These are phyloP conservation scores for Lecanoromycetidae sp. DNA, from an alignment of 2,329 filamentous ascomycete species.

Conservation along the genomic window DNA sequence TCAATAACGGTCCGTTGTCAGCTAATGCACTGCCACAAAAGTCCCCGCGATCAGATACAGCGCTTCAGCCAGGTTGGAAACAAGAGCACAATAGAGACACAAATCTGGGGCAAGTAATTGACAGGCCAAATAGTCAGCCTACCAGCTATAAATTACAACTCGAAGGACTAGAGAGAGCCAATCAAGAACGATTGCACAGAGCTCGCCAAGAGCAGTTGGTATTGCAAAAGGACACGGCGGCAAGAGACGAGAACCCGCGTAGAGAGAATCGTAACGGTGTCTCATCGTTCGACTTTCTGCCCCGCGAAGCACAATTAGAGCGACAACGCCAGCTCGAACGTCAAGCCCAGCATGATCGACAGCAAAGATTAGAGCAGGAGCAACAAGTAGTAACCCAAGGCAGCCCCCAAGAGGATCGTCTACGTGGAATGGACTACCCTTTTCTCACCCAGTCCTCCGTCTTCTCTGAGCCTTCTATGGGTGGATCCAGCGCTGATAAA, in stretches of 20 bases:
- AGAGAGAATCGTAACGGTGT: constrained; percentile 1
- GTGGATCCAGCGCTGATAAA: not conserved
- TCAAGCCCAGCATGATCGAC: constrained; percentile 6
- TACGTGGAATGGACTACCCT: constrained; percentile 5
- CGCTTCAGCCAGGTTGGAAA: constrained; percentile 4
- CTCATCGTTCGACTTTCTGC: constrained; percentile 6
- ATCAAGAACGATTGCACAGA: constrained; percentile 3
- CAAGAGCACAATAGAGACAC: constrained; percentile 10
- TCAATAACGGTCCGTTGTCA: not conserved
- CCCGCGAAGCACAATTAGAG: not conserved
- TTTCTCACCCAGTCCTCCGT: constrained; percentile 8
- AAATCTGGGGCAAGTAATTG: not conserved
- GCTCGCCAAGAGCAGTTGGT: too few relatives aligned
- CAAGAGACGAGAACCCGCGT: constrained; percentile 1
- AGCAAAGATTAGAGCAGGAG: constrained; percentile 3
- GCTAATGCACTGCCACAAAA: constrained; percentile 4
- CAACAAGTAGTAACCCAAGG: not conserved
- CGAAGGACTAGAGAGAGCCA: not conserved
- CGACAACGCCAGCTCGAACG: not conserved
- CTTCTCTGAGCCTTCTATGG: constrained; percentile 4
- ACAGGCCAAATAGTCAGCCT: constrained; percentile 18
- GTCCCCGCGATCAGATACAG: constrained; percentile 13
- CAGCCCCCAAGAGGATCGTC: constrained; percentile 4
- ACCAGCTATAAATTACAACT: constrained; percentile 8
- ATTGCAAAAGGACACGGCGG: not conserved